Evolutionary conservation across 495 filamentous ascomycete genomes (phyloP), one percentile per base, ranked within the genome.

Genomic region (Trichocladium uniseriatum): DNA sequence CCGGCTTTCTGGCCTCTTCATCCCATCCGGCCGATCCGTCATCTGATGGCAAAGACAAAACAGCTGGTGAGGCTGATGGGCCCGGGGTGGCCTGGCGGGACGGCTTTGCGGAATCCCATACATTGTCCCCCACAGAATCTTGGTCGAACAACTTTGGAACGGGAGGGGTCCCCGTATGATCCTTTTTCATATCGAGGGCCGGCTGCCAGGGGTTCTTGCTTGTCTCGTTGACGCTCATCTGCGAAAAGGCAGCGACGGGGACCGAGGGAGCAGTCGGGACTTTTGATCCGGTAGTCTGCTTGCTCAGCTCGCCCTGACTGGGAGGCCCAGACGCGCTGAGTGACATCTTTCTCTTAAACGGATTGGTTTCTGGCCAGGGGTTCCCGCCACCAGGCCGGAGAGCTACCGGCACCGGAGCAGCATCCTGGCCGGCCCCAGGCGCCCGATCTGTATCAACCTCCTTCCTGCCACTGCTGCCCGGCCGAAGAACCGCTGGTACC

Each of bases 191-290:
- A 13, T 60, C 54, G 18, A 64, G 42, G 3, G 67, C 57, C 5
- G 75, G 72, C 43, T 76, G 69, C 75, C 74, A 77, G 2, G 75
- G 73, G 48, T 79, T 79, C 46, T 65, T 71, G 42, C 52, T 73
- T 28, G 69, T 49, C 15, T 74, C 71, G 27, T 59, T 56, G 20
- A 71, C 38, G 27, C 57, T 65, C 13, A 73, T 59, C 32, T 69
- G 60, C 2, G 69, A 58, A 35, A 74, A 67, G 11, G 65, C 47
- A 21, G 49, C 45, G 18, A 56, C 44, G 6, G 60, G 40, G 22
- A 59, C 35, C 15, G 60, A 43, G 4, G 61, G 58, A 34, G 55
- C 51, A 6, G 43, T 48, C 22, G 59, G 66, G 6, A 54, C 22
- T 6, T 29, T 36, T 34, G 48, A 16, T 41, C 57, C 40, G 39